Percentiles rank a stretch among this genome's conserved stretches.
phyloP scores from a whole-genome alignment of 257 asterid genomes.

The Thymus mandschuricus region DNA sequence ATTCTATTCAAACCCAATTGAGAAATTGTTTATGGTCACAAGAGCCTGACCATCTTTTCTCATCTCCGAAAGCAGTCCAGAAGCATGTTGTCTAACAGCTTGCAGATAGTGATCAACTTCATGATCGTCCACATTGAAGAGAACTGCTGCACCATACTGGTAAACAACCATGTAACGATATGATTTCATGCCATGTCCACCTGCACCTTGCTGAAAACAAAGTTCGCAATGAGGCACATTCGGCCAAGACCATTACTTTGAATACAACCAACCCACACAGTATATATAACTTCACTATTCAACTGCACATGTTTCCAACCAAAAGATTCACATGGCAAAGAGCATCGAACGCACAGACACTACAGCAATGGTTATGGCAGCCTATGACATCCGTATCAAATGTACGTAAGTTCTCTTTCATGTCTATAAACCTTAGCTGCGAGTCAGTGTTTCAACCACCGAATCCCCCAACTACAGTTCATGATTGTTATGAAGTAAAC shows the following conservation, averaged over 20 bases:
- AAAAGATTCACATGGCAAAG: background rate
- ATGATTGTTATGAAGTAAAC: background rate
- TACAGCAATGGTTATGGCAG: background rate
- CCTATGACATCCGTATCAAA: background rate
- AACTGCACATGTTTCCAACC: background rate
- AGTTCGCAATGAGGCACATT: slow-evolving; percentile 26
- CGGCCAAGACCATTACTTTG: slow-evolving; percentile 15
- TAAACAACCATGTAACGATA: slow-evolving; percentile 79
- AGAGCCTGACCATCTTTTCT: slow-evolving; percentile 80
- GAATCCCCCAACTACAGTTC: background rate
- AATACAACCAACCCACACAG: background rate
- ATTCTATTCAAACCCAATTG: slow-evolving; percentile 11
- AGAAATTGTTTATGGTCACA: background rate
- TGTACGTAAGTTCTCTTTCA: slow-evolving; percentile 15
- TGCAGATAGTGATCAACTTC: slow-evolving; percentile 78
- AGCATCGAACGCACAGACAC: background rate
- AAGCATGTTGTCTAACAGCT: slow-evolving; percentile 70
- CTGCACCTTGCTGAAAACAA: slow-evolving; percentile 52
- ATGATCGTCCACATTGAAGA: slow-evolving; percentile 88
- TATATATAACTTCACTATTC: slow-evolving; percentile 4
- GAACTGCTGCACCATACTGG: slow-evolving; percentile 89
- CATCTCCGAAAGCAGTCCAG: slow-evolving; percentile 88
- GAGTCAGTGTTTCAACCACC: background rate
- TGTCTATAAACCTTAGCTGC: background rate
- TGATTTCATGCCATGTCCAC: slow-evolving; percentile 44